Evolutionary conservation across 2,329 filamentous ascomycete species (phyloP).

Genomic region (Fusarium dlaminii): DNA sequence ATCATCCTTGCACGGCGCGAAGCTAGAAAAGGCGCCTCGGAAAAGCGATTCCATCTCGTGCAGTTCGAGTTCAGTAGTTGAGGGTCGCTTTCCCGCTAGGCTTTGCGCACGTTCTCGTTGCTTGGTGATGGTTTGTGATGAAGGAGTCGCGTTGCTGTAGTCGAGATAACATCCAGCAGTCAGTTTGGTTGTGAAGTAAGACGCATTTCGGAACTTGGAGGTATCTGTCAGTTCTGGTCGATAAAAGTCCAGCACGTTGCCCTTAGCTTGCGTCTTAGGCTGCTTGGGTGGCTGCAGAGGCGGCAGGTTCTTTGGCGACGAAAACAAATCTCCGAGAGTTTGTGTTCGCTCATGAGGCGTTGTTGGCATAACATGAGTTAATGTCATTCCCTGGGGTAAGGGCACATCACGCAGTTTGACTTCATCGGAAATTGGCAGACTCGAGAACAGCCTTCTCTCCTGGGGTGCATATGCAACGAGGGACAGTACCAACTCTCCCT

Average conservation of each 20-base stretch:
- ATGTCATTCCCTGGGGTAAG: constrained; percentile 78
- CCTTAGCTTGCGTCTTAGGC: constrained; percentile 74
- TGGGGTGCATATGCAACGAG: constrained; percentile 79
- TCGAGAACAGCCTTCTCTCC: constrained; percentile 85
- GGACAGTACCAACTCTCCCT: constrained; percentile 72
- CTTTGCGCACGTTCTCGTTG: constrained; percentile 79
- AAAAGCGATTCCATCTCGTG: constrained; percentile 80
- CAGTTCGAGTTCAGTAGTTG: constrained; percentile 64
- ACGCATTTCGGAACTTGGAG: constrained; percentile 61
- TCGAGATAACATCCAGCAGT: constrained; percentile 76
- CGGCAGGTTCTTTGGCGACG: constrained; percentile 71
- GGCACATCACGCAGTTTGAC: constrained; percentile 53
- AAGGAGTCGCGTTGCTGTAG: constrained; percentile 70
- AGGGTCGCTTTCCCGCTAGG: constrained; percentile 67
- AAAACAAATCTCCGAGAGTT: constrained; percentile 79
- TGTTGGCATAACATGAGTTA: constrained; percentile 49
- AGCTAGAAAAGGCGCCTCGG: constrained; percentile 80
- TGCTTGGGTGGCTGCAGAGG: constrained; percentile 77
- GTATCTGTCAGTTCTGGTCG: constrained; percentile 65
- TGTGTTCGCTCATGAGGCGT: constrained; percentile 59
- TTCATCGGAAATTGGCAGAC: constrained; percentile 63
- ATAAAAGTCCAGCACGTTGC: constrained; percentile 63
- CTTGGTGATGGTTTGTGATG: constrained; percentile 66
- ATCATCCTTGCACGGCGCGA: constrained; percentile 80
- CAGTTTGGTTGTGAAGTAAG: constrained; percentile 74